Percentiles rank a stretch among this genome's conserved stretches.
Conservation (phyloP, 148 eudicot species). For the Agrostemma githago region DNA sequence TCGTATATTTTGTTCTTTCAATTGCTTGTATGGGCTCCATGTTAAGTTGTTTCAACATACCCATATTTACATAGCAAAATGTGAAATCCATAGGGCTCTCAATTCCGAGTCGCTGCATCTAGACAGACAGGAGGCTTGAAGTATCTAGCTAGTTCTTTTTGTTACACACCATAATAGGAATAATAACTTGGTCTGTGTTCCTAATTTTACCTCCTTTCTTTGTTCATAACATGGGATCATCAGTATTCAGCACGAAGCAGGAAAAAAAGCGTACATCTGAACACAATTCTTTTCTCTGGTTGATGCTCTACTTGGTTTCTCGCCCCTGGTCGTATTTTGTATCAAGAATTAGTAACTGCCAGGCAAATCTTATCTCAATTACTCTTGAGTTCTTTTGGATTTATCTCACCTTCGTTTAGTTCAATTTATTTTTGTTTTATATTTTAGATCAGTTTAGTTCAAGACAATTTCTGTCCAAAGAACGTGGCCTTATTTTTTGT, state of each 20-base stretch:
- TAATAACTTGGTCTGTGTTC: background rate
- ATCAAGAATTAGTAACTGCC: background rate
- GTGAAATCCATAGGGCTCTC: background rate
- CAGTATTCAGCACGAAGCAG: background rate
- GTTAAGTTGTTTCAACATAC: no score
- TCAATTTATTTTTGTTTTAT: no score
- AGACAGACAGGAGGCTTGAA: background rate
- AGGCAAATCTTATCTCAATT: no score
- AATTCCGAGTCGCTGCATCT: background rate
- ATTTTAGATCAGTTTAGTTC: no score
- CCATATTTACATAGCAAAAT: background rate
- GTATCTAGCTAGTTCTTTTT: background rate
- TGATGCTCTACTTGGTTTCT: background rate
- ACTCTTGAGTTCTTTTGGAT: no score
- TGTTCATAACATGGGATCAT: background rate
- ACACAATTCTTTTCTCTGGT: background rate
- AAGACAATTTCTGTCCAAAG: no score
- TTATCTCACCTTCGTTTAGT: no score
- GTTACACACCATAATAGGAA: background rate
- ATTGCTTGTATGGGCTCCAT: background rate
- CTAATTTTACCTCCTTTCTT: background rate
- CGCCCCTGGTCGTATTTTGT: background rate
- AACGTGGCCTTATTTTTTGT: no score
- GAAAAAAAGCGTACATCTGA: background rate
- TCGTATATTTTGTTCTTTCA: no score